phyloP scores from a whole-genome alignment of 2,329 filamentous ascomycete genomes.

The Macrophomina phaseolina region DNA sequence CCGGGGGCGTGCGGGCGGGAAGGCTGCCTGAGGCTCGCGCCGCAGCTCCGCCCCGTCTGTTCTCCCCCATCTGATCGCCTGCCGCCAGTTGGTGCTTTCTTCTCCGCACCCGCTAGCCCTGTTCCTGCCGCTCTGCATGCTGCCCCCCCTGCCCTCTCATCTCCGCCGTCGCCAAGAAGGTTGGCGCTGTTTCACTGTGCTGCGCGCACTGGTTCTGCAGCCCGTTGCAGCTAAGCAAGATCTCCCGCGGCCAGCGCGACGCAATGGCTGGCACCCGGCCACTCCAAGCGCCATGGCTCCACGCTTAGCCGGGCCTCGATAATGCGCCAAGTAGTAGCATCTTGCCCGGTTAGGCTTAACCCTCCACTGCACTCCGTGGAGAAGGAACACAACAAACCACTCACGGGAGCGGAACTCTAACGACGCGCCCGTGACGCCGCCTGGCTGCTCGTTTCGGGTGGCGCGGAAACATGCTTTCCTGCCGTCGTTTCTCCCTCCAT shows the following conservation, averaged over 20 bases:
- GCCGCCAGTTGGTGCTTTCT: no score
- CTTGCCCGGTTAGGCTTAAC: neutral
- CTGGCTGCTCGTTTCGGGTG: neutral
- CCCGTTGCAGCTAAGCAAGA: neutral
- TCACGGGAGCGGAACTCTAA: neutral
- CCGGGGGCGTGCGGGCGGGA: no score
- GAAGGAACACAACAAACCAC: neutral
- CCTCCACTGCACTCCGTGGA: neutral
- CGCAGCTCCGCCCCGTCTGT: no score
- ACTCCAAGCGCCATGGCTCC: neutral
- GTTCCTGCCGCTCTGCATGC: neutral
- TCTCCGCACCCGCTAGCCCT: neutral
- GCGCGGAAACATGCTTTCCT: slow-evolving; percentile 4
- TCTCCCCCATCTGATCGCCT: no score
- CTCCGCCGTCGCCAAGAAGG: neutral
- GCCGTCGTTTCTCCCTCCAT: neutral
- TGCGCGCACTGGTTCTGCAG: neutral
- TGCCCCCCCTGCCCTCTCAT: neutral
- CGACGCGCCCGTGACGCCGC: neutral
- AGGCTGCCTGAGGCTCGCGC: no score
- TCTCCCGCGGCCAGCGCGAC: neutral
- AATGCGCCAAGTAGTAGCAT: neutral
- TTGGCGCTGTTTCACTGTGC: neutral
- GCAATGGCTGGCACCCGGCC: neutral
- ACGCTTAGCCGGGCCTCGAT: neutral